phyloP scores from a whole-genome alignment of 2,329 filamentous ascomycete species.

The Trichoderma koningii region DNA sequence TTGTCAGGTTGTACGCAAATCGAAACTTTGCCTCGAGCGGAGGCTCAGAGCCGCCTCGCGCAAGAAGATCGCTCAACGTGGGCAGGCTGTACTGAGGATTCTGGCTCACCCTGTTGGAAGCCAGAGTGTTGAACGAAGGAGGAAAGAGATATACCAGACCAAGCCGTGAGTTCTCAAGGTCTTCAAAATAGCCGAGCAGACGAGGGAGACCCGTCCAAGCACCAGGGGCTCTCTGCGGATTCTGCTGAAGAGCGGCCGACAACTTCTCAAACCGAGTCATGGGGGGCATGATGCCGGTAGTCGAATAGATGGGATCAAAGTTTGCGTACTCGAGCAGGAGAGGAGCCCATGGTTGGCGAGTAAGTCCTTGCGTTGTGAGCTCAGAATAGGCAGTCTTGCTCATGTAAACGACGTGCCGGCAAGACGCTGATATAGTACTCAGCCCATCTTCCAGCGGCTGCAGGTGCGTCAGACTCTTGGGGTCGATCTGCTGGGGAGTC shows the following conservation, averaged over 20 bases:
- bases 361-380: constrained; percentile 45
- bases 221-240: constrained; percentile 52
- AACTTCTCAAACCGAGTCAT: constrained; percentile 67
- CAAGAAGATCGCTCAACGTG: constrained; percentile 57
- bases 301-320: constrained; percentile 63
- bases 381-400: constrained; percentile 56
- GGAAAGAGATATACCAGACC: constrained; percentile 77
- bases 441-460: constrained; percentile 44
- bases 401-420: constrained; percentile 52
- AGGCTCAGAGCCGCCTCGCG: constrained; percentile 58
- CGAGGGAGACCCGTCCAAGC: constrained; percentile 65
- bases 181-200: constrained; percentile 72
- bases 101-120: constrained; percentile 54
- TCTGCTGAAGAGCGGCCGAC: constrained; percentile 58
- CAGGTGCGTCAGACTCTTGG: constrained; percentile 53
- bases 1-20: constrained; percentile 70
- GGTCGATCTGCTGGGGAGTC: constrained; percentile 62
- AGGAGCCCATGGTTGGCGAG: constrained; percentile 52
- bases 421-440: constrained; percentile 34
- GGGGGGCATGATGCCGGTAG: constrained; percentile 63
- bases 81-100: constrained; percentile 54
- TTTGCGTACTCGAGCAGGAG: constrained; percentile 72
- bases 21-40: constrained; percentile 75
- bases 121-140: constrained; percentile 61
- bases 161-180: constrained; percentile 67